Base-by-base conservation (phyloP, 331 rosid species). In the Malus hybrid region DNA sequence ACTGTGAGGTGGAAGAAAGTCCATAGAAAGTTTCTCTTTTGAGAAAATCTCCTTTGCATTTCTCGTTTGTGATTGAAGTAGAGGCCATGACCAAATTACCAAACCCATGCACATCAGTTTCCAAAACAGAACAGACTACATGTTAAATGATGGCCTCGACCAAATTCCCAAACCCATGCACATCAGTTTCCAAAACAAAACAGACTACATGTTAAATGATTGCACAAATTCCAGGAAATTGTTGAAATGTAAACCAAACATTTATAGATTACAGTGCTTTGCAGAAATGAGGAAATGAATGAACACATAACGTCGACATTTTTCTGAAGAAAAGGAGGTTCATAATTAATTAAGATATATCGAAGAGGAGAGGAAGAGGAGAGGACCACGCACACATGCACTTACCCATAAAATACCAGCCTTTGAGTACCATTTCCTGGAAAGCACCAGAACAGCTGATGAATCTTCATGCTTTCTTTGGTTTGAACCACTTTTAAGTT, bases 241-340 rank as follows among this genome's bases (percentile, higher is more conserved):
- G 34, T 28, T 26, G 19, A 12, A 13, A 1, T 58, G 12, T 58
- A 20, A 5, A 58, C 29, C 29, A 11, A 3, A 58, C 1, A 63
- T 6, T 30, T 3, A 42, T 2, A 10, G 48, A 39, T 39, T 36
- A 36, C 44, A 10, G 48, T 42, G 13, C 3, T 63, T 15, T 63
- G 6, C 68, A 63, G 0, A 30, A 64, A 28, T 63, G 26, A 55
- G 20, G 68, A 79, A 20, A 33, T 7, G 28, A 30, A 80, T 75
- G 80, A 11, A 22, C 44, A 22, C 84, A 75, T 56, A 16, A 60
- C 65, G 80, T 80, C 80, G 80, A 75, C 84, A 80, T 68, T 65
- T n/a, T 50, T 66, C 12, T 7, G 34, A 6, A 67, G 2, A 5
- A 11, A 26, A 16, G 26, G 12, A 0, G 22, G 36, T 29, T 42